phyloP scores from a whole-genome alignment of 441 rosid species.

The Rhodomyrtus psidioides region DNA sequence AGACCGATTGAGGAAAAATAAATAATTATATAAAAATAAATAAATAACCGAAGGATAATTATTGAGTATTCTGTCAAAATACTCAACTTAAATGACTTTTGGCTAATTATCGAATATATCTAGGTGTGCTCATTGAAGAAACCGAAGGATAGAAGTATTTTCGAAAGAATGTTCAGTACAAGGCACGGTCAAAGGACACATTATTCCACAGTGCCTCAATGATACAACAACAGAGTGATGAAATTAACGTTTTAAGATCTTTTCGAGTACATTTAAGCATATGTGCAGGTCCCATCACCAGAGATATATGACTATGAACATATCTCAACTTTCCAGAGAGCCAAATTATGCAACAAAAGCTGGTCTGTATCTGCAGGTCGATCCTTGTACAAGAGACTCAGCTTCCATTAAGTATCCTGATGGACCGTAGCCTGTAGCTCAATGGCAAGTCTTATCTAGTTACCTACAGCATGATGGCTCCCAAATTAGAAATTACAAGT shows the following conservation, averaged over 20 bases:
- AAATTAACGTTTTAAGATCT: background rate
- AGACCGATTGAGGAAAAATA: too few species aligned
- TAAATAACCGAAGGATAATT: too few species aligned
- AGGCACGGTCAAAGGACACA: background rate
- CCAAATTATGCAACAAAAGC: background rate
- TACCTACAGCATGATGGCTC: background rate
- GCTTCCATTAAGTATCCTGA: background rate
- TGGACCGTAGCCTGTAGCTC: background rate
- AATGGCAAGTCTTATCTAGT: background rate
- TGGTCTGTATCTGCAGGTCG: background rate
- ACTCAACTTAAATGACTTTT: background rate
- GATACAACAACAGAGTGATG: background rate
- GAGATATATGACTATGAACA: background rate
- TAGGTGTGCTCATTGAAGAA: background rate
- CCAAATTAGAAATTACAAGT: background rate
- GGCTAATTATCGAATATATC: background rate
- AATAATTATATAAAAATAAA: too few species aligned
- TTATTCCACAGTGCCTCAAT: background rate
- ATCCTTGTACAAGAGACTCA: background rate
- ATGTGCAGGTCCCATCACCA: background rate
- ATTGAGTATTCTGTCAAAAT: background rate
- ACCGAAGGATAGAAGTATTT: background rate
- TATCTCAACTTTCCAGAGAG: background rate
- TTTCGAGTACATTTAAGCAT: background rate
- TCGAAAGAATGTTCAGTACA: background rate